Evolutionary conservation across 257 asterid species (phyloP).

Genomic region (Linderniella brevidens): DNA sequence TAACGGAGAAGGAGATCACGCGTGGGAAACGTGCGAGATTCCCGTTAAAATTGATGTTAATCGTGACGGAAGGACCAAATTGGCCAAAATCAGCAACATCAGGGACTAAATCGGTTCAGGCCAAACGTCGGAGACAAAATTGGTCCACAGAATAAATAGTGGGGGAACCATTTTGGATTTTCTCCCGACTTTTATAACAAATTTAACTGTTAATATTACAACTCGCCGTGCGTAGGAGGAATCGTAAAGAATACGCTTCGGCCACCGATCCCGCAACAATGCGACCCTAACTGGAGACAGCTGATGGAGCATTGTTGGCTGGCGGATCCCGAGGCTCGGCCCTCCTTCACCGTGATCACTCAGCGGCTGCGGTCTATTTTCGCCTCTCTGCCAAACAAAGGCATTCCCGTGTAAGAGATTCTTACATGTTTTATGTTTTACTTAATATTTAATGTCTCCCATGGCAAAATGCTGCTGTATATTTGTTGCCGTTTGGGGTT

Average conservation of each 20-base stretch:
- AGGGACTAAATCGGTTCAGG: no score
- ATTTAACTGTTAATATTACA: background rate
- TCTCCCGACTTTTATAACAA: background rate
- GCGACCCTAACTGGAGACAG: constrained; percentile 53
- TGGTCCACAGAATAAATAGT: no score
- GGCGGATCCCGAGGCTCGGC: constrained; percentile 35
- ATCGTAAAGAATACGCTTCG: constrained; percentile 57
- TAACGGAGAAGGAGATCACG: no score
- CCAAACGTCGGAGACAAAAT: no score
- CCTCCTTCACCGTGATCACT: constrained; percentile 62
- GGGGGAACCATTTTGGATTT: background rate
- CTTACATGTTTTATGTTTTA: no score
- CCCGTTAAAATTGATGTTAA: no score
- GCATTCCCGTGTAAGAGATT: background rate
- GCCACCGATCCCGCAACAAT: constrained; percentile 44
- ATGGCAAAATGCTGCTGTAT: no score
- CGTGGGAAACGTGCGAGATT: no score
- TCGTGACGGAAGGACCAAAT: no score
- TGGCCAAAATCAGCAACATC: no score
- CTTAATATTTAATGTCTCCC: no score
- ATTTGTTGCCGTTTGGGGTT: no score
- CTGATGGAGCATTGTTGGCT: constrained; percentile 75
- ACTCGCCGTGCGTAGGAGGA: constrained; percentile 33
- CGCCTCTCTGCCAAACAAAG: constrained; percentile 22
- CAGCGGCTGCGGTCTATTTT: constrained; percentile 38